A percentile compares a stretch with the other conserved stretches of the same genome.
Conservation (phyloP, 163 green algal genomes). For the Scenedesmus sp. region DNA sequence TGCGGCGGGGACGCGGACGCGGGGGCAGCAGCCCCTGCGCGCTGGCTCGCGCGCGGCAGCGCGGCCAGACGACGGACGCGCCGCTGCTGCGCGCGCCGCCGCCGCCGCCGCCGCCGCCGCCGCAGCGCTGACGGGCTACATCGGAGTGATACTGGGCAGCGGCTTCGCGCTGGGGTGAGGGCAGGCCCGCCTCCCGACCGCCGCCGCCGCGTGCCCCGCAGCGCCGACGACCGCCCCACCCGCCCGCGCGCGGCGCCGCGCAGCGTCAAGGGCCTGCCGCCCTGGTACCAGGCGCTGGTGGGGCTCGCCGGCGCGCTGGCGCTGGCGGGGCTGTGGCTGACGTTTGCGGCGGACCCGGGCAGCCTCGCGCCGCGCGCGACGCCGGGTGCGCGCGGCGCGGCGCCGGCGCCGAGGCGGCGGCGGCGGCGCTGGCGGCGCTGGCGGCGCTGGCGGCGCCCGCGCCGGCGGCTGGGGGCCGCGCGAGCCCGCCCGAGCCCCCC, state of each 20-base stretch:
- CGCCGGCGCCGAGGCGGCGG: not conserved
- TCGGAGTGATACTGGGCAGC: not conserved
- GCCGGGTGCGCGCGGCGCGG: constrained; percentile 12
- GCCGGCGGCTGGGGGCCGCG: not conserved
- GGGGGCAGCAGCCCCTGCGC: not conserved
- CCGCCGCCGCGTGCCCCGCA: not conserved
- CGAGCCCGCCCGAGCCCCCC: not conserved
- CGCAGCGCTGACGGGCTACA: not conserved
- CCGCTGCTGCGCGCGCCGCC: not conserved
- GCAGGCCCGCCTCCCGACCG: not conserved
- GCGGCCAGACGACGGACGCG: not conserved
- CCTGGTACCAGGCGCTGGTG: constrained; percentile 55
- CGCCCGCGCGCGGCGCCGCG: not conserved
- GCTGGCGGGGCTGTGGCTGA: constrained; percentile 46
- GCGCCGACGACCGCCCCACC: not conserved
- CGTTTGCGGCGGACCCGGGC: constrained; percentile 55
- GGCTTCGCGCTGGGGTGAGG: too few species aligned
- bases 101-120: not conserved
- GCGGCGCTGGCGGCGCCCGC: not conserved
- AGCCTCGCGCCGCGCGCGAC: constrained; percentile 19
- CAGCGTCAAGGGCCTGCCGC: constrained; percentile 53
- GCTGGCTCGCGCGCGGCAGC: not conserved
- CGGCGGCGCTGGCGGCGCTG: not conserved
- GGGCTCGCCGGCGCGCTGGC: constrained; percentile 21
- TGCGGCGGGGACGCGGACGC: not conserved